Conservation (phyloP, 2,329 filamentous ascomycete species). For the Pezicula radicicola region DNA sequence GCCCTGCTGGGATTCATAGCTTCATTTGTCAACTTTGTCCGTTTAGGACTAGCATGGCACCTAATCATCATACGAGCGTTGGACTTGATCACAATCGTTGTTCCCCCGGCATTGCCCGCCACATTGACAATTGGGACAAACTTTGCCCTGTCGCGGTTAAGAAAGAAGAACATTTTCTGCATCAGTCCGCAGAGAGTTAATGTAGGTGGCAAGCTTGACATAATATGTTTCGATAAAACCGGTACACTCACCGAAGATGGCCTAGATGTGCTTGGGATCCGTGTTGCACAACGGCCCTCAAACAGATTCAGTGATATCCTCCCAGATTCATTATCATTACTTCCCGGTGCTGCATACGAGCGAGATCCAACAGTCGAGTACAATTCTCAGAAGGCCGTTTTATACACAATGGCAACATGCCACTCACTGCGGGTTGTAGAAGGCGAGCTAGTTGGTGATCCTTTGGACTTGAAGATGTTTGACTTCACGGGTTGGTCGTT, state of each 20-base stretch:
- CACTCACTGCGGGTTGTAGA: conserved; percentile 88
- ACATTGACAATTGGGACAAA: conserved; percentile 96
- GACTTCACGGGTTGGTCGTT: conserved; percentile 92
- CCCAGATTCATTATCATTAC: conserved; percentile 57
- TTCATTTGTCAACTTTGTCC: conserved; percentile 90
- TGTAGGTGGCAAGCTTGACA: conserved; percentile 90
- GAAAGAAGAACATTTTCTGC: conserved; percentile 89
- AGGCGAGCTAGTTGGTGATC: conserved; percentile 86
- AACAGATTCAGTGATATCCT: conserved; percentile 74
- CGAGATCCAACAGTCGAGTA: conserved; percentile 59
- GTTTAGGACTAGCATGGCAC: conserved; percentile 80
- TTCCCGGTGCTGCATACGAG: conserved; percentile 49
- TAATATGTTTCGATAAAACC: conserved; percentile 98
- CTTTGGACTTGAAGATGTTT: conserved; percentile 97
- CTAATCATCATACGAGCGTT: conserved; percentile 88
- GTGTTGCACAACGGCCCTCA: conserved; percentile 64
- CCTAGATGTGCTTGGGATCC: conserved; percentile 85
- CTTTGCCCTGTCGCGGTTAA: conserved; percentile 84
- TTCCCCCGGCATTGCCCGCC: conserved; percentile 89
- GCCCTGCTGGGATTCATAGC: conserved; percentile 84
- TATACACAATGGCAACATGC: conserved; percentile 97
- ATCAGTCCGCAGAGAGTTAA: conserved; percentile 98
- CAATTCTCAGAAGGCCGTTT: conserved; percentile 61
- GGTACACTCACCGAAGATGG: conserved; percentile 98
- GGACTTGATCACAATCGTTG: conserved; percentile 95